Base-by-base conservation (phyloP, 306 rosid species). In the Pachyrhizus erosus region DNA sequence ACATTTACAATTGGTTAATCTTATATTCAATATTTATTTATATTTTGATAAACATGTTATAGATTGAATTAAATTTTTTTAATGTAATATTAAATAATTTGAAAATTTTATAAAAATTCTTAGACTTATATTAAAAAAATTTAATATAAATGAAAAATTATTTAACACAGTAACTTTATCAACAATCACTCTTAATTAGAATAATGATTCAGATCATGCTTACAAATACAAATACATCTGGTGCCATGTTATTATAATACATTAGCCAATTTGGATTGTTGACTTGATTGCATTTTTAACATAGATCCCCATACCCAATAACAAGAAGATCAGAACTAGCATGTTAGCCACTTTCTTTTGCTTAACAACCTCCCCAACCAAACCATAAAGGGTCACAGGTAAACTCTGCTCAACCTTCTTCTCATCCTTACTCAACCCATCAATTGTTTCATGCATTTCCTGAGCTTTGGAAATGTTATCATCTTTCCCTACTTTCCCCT, bases 241-340 rank as follows among this genome's bases (percentile, higher is more conserved):
- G 18, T 62, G 27, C 23, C n/a, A 62, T 1, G 5, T 12, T 23
- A 13, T 37, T 17, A 39, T 40, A 10, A 65, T 7, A 49, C n/a
- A 10, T 21, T 3, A 80, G n/a, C 15, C 5, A 27, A 18, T 79
- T n/a, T 45, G 29, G 31, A 55, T 43, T 24, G 45, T 82, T 33
- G 80, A 75, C 31, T 39, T 76, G 31, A 23, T 31, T 20, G 66
- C 42, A 51, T 74, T 74, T 33, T 66, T 87, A 21, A 70, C 43
- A 51, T 76, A 81, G 0, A 86, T 76, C 1, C 48, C 82, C 29
- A 91, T 72, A 11, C 87, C 76, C 8, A 79, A 15, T 55, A 80
- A 54, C 33, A 86, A 4, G 18, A 85, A 52, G 55, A 74, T 21
- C 7, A 79, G 77, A 39, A 88, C 55, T n/a, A 75, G 27, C 45